Evolutionary conservation across 768 basidiomycete species (phyloP), one percentile per base, ranked within the genome.

Genomic region (Mycena haematopus): DNA sequence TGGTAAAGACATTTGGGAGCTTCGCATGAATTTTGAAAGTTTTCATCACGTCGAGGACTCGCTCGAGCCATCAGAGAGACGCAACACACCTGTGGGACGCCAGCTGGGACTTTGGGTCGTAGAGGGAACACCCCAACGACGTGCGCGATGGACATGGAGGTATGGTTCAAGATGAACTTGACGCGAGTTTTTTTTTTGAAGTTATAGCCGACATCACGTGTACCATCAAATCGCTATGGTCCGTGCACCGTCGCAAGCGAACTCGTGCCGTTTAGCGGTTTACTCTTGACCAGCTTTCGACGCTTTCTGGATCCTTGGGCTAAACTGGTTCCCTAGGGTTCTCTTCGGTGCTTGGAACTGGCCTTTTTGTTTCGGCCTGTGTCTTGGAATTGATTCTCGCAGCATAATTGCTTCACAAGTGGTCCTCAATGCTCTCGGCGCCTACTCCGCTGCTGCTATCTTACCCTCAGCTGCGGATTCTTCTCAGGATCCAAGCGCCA

Each of bases 21-120:
- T 75, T 65, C 49, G 50, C 38, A 29, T 47, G 29, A 31, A 31
- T 63, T n/a, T n/a, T n/a, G 72, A 72, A 70, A 42, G 40, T 42
- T 82, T 76, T 88, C 90, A 91, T 91, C 90, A 73, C 66, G 70
- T 65, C 63, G 63, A 65, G 40, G 25, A 13, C 13, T n/a, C 5
- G 51, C 6, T 31, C 31, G 6, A 6, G 2, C 19, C 8, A 24
- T 15, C 2, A 7, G 42, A 47, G 40, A 52, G 33, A 54, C 25
- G 19, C 13, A 33, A 57, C 46, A 31, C 29, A 31, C 29, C 29
- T 31, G 9, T 31, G n/a, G n/a, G n/a, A n/a, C n/a, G n/a, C n/a
- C n/a, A n/a, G n/a, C n/a, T n/a, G n/a, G n/a, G n/a, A n/a, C n/a
- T n/a, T n/a, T n/a, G n/a, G n/a, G n/a, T n/a, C n/a, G n/a, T n/a